Base-by-base conservation (phyloP, 2,329 filamentous ascomycete species). In the Phialocephala sp. region DNA sequence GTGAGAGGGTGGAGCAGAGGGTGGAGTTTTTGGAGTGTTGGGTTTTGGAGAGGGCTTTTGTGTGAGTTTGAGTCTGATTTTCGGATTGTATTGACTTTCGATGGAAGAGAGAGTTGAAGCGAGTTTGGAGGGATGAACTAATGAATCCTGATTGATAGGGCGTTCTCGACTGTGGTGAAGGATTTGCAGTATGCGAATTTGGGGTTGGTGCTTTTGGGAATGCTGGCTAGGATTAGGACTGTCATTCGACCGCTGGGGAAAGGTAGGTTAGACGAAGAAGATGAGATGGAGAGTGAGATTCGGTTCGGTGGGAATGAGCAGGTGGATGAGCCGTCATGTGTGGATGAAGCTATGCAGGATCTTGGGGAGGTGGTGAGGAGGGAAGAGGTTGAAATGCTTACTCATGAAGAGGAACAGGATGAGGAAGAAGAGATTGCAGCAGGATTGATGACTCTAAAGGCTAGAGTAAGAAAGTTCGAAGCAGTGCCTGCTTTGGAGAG, bases 171-270 rank as follows among this genome's bases (percentile, higher is more conserved):
- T 68, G 79, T 94, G 50, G 80, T 89, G 3, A 88, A 89, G 20
- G 91, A 94, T 76, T 86, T 84, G 39, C 91, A 93, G 73, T 91
- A 91, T 76, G 87, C 91, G 2, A 81, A 87, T 4, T 81, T 94
- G 2, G 92, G 91, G 4, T 80, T 93, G 22, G 82, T 91, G 68
- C 82, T 94, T 11, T 75, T 94, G 55, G 87, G 85, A 22, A 78
- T 86, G 1, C 78, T 94, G 65, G 88, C 89, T 4, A 85, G 86
- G 67, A 77, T 90, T 24, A 78, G 84, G 66, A 78, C 78, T 59
- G 76, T 81, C 1, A 76, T 87, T 59, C 76, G 76, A 9, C 72
- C 72, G 8, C 71, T 83, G 15, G 60, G 62, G 24, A 18, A 39
- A 12, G 60, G 60, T 22, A 18, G 35, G 69, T 2, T 64, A 2